Evolutionary conservation across 108 stramenopile species (phyloP).

Genomic region (Nitzschia palea): DNA sequence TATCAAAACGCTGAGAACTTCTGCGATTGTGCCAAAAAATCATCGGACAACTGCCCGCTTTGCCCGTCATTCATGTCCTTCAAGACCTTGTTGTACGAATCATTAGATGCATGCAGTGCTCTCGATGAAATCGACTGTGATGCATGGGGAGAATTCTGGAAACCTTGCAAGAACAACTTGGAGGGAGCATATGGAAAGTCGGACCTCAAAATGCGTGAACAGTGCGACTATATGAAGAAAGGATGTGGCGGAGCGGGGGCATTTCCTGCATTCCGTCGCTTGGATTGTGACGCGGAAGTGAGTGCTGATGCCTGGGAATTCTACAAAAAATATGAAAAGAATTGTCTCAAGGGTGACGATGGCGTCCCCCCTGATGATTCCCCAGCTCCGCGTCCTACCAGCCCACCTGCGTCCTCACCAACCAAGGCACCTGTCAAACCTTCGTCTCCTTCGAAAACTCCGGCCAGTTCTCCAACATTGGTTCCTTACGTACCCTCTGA

Average conservation of each 20-base stretch:
- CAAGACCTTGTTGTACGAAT: conserved; percentile 86
- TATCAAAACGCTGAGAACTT: conserved; percentile 73
- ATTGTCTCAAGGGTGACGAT: conserved; percentile 53
- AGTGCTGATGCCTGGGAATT: conserved; percentile 75
- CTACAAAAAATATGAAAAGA: conserved; percentile 58
- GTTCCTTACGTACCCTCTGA: conserved; percentile 16
- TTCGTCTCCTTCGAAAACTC: conserved; percentile 3
- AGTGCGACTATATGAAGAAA: conserved; percentile 72
- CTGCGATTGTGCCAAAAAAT: conserved; percentile 73
- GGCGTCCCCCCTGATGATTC: conserved; percentile 10
- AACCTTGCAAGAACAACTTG: conserved; percentile 71
- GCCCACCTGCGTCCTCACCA: conserved; percentile 29
- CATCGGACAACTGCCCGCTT: conserved; percentile 62
- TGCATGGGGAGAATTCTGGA: conserved; percentile 83
- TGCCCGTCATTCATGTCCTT: conserved; percentile 77
- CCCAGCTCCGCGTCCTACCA: background rate
- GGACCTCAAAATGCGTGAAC: conserved; percentile 57
- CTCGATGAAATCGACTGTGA: conserved; percentile 90
- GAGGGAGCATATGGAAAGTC: conserved; percentile 49
- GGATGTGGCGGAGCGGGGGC: conserved; percentile 74
- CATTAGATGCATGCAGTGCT: conserved; percentile 83
- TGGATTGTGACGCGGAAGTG: conserved; percentile 79
- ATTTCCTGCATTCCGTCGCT: conserved; percentile 79
- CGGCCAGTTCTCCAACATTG: conserved; percentile 17
- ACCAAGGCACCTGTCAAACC: conserved; percentile 15